Evolutionary conservation across 2,329 filamentous ascomycete species (phyloP).

Genomic region (Blastomyces gilchristii): DNA sequence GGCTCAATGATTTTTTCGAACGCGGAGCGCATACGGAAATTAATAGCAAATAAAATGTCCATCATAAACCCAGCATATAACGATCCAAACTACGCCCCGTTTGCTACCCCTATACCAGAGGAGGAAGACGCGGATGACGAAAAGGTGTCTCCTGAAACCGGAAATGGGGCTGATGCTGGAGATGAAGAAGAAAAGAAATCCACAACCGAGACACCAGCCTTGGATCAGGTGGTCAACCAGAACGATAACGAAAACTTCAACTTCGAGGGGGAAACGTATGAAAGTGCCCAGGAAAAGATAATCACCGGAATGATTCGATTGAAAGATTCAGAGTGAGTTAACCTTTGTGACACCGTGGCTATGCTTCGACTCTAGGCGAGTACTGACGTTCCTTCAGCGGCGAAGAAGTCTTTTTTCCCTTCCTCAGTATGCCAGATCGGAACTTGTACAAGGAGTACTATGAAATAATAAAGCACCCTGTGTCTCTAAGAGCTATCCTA

Average conservation of each 20-base stretch:
- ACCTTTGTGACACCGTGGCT: conserved; percentile 11
- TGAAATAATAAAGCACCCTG: conserved; percentile 66
- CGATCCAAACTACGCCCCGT: conserved; percentile 55
- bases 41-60: conserved; percentile 78
- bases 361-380: conserved; percentile 12
- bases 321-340: conserved; percentile 53
- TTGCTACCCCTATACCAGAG: conserved; percentile 62
- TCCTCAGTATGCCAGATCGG: conserved; percentile 66
- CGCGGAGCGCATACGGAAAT: conserved; percentile 76
- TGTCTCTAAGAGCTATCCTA: conserved; percentile 66
- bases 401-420: conserved; percentile 61
- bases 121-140: conserved; percentile 40
- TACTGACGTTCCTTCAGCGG: conserved; percentile 36
- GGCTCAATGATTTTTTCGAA: conserved; percentile 66
- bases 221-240: conserved; percentile 17
- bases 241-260: conserved; percentile 32
- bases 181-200: conserved; percentile 11
- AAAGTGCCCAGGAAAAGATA: conserved; percentile 78
- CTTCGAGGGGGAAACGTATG: conserved; percentile 65
- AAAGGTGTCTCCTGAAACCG: conserved; percentile 10
- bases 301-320: conserved; percentile 61
- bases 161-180: conserved; percentile 6
- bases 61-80: conserved; percentile 77
- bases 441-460: conserved; percentile 72
- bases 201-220: conserved; percentile 15